Evolutionary conservation across 2,329 filamentous ascomycete genomes (phyloP).

Genomic region (Emericellopsis atlantica): DNA sequence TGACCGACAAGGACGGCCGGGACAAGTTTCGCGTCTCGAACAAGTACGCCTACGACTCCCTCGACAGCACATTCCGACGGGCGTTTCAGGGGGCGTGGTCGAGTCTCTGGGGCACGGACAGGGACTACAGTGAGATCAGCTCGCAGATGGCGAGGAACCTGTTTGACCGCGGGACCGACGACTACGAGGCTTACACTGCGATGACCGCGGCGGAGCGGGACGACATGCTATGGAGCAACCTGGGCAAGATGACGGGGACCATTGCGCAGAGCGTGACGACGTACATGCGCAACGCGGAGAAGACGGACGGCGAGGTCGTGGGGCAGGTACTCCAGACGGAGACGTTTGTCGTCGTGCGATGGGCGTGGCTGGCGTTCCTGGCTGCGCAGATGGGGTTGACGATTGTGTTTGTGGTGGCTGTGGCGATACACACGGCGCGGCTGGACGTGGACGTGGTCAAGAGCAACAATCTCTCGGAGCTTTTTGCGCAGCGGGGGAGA

Average conservation of each 20-base stretch:
- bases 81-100: background rate
- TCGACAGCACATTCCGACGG: background rate
- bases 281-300: background rate
- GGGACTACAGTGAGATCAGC: background rate
- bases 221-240: conserved; percentile 1
- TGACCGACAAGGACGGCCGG: conserved; percentile 1
- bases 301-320: background rate
- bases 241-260: background rate
- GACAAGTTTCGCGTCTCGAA: background rate
- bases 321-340: conserved; percentile 1
- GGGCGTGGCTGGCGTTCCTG: conserved; percentile 8
- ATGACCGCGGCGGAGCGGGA: background rate
- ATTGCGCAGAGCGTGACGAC: conserved; percentile 2
- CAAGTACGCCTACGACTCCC: background rate
- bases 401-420: conserved; percentile 3
- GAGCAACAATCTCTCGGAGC: conserved; percentile 5
- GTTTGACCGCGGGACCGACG: background rate
- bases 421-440: conserved; percentile 3
- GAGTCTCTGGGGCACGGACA: background rate
- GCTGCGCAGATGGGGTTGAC: conserved; percentile 6
- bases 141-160: conserved; percentile 1
- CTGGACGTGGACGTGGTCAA: conserved; percentile 7
- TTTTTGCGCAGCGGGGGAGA: conserved; percentile 2
- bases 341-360: conserved; percentile 5
- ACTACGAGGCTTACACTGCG: background rate